Evolutionary conservation across 2,329 filamentous ascomycete genomes (phyloP), one percentile per base, ranked within the genome.

Genomic region (Penicillium griseofulvum): DNA sequence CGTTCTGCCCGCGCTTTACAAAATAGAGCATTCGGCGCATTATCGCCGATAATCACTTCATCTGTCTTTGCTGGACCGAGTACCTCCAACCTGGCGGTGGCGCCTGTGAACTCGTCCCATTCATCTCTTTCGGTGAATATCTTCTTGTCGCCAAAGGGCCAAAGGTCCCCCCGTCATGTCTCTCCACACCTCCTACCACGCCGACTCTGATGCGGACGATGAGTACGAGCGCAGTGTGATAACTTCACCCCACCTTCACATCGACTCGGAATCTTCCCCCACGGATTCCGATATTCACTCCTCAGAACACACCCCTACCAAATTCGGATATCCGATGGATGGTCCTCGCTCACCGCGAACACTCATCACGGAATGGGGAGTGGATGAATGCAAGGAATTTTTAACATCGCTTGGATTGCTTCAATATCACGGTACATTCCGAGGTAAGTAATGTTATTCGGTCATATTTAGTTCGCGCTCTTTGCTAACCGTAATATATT

Each of bases 381-480:
- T 86, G 16, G 90, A 95, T 56, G 91, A 97, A 76, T 92, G 90
- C 75, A 91, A 91, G 62, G 91, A 96, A 67, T 97, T 95, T 70
- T 84, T 97, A 64, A 83, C 85, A 53, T 86, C 85, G 58, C 83
- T 96, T 66, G 90, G 90, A 33, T 77, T 96, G 66, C 81, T 85
- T 62, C 90, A 96, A 72, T 96, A 96, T 76, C 86, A 88, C 55
- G 87, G 91, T 68, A 81, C 81, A 22, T 95, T 96, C 71, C 80
- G 94, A 74, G 90, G 91, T 96, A 78, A 68, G 87, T 81, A 19
- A 29, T 34, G 22, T n/a, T 39, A 22, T 38, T 26, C 8, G 26
- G 19, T 14, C 17, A 29, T 5, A 12, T 8, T 12, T 7, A 12
- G 17, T 36, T 24, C 1, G 12, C 28, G 19, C 22, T 45, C 8